phyloP scores from a whole-genome alignment of 148 eudicot species.

The Camellia granthamiana region DNA sequence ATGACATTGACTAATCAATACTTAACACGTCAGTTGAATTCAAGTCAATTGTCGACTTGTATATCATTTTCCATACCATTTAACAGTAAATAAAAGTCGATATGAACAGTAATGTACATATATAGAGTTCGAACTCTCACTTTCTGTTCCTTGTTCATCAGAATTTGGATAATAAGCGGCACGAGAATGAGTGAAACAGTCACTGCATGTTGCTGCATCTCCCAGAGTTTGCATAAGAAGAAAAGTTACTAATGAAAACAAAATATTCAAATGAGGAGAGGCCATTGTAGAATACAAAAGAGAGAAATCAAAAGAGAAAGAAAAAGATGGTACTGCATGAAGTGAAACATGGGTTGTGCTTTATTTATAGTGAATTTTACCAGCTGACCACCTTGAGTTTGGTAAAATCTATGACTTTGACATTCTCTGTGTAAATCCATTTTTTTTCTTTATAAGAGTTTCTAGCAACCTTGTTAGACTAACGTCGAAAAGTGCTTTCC shows the following conservation, averaged over 20 bases:
- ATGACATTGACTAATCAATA: too few relatives aligned
- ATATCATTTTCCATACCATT: too few relatives aligned
- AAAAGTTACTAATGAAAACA: slow-evolving; percentile 20
- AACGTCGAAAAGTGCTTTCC: background rate
- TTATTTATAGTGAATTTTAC: slow-evolving; percentile 25
- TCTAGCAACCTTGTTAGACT: slow-evolving; percentile 1
- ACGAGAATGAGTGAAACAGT: slow-evolving; percentile 54
- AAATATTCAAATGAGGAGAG: slow-evolving; percentile 14
- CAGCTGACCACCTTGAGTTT: slow-evolving; percentile 10
- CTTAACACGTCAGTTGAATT: too few relatives aligned
- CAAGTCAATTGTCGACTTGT: too few relatives aligned
- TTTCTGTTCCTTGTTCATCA: slow-evolving; percentile 54
- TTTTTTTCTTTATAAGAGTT: too few relatives aligned
- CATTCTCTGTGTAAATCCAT: background rate
- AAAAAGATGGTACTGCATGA: slow-evolving; percentile 17
- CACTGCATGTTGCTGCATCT: slow-evolving; percentile 47
- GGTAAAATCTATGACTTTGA: slow-evolving; percentile 14
- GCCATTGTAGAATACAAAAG: slow-evolving; percentile 26
- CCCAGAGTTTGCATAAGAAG: slow-evolving; percentile 29
- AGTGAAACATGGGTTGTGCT: slow-evolving; percentile 5
- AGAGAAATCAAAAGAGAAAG: background rate
- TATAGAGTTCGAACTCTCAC: slow-evolving; percentile 35
- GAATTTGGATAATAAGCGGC: slow-evolving; percentile 63
- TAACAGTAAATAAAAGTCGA: too few relatives aligned
- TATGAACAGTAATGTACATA: background rate